phyloP scores from a whole-genome alignment of 352 stramenopile genomes.

The Pythium rishiriense region DNA sequence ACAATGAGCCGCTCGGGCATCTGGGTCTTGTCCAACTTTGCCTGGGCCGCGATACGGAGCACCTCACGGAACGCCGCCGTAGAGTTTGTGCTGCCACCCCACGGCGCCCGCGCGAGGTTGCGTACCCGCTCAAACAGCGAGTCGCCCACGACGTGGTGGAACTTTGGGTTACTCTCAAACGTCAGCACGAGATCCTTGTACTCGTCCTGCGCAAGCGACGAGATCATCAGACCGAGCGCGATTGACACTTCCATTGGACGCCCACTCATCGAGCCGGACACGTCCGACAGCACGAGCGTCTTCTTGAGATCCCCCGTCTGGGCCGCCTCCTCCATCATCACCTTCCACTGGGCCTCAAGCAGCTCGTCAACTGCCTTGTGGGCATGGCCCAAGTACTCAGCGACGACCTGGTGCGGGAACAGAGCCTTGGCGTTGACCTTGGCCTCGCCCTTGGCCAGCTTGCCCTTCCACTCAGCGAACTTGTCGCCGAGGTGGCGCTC shows the following conservation, averaged over 20 bases:
- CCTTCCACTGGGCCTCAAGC: slow-evolving; percentile 56
- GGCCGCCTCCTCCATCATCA: slow-evolving; percentile 34
- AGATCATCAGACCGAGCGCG: slow-evolving; percentile 43
- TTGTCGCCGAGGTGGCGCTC: slow-evolving; percentile 35
- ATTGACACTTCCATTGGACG: slow-evolving; percentile 46
- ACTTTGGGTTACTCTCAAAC: slow-evolving; percentile 40
- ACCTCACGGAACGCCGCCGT: slow-evolving; percentile 58
- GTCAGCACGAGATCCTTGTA: slow-evolving; percentile 61
- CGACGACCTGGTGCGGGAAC: slow-evolving; percentile 52
- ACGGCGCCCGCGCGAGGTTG: slow-evolving; percentile 29
- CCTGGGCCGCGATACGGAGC: slow-evolving; percentile 37
- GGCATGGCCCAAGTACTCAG: slow-evolving; percentile 33
- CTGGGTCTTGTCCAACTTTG: slow-evolving; percentile 37
- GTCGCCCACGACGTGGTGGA: slow-evolving; percentile 41
- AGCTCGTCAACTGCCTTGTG: slow-evolving; percentile 34
- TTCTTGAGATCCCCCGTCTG: slow-evolving; percentile 27
- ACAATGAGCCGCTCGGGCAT: slow-evolving; percentile 72
- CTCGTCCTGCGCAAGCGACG: slow-evolving; percentile 38
- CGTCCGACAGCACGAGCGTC: slow-evolving; percentile 54
- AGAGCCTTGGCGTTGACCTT: slow-evolving; percentile 50
- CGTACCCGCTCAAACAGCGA: slow-evolving; percentile 36
- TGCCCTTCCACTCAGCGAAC: slow-evolving; percentile 37
- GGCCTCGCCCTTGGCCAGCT: slow-evolving; percentile 33
- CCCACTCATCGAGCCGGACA: slow-evolving; percentile 45
- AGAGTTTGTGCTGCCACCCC: slow-evolving; percentile 66